phyloP scores from a whole-genome alignment of 2,329 filamentous ascomycete genomes.

The Aphanocladium album region DNA sequence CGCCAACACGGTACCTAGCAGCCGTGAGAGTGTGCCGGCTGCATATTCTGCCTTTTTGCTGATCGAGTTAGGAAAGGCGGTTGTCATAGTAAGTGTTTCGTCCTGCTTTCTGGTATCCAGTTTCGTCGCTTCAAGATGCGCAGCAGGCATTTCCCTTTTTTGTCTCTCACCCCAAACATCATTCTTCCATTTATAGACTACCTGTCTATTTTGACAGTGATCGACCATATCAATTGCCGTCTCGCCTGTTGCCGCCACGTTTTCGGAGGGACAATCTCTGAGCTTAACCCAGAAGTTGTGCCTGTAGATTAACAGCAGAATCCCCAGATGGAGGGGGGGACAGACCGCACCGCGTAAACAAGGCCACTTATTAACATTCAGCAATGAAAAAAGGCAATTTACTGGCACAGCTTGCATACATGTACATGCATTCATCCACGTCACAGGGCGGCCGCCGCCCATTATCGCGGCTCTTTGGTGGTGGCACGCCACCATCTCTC shows the following conservation, averaged over 20 bases:
- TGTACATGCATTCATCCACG: neutral
- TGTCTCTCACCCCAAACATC: neutral
- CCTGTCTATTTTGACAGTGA: neutral
- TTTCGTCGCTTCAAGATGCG: neutral
- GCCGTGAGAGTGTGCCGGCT: neutral
- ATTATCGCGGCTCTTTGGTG: neutral
- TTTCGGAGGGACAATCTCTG: slow-evolving; percentile 5
- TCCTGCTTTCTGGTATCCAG: neutral
- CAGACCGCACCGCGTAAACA: neutral
- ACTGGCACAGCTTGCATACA: neutral
- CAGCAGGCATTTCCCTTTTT: neutral
- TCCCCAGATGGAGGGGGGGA: neutral
- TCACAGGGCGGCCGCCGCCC: neutral
- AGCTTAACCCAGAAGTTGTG: slow-evolving; percentile 8
- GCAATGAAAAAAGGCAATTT: neutral
- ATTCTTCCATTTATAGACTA: neutral
- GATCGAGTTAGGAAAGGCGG: neutral
- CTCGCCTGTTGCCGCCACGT: neutral
- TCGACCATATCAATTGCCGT: slow-evolving; percentile 1
- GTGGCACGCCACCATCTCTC: slow-evolving; percentile 1
- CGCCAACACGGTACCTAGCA: neutral
- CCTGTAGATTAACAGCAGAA: slow-evolving; percentile 3
- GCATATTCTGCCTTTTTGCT: neutral
- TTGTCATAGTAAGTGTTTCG: neutral
- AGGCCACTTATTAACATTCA: neutral